Evolutionary conservation across 768 basidiomycete species (phyloP), one percentile per base, ranked within the genome.

Genomic region (Stropharia rugosoannulata): DNA sequence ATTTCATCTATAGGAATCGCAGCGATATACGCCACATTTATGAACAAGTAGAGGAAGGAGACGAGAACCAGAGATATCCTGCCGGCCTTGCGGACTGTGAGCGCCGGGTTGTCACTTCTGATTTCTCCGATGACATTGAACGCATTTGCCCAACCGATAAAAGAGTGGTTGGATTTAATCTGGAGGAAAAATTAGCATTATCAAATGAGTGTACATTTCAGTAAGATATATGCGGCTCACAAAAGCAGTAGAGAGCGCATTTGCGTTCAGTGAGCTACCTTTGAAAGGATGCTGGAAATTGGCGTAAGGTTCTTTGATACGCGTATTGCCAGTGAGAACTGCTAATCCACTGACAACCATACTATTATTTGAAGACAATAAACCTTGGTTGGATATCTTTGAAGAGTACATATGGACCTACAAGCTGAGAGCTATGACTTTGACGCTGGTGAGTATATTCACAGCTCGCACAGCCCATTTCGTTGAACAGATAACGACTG

Each of bases 251-350:
- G 73, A 69, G 4, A 72, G 62, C 12, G 79, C 79, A 56, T 83
- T 80, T 38, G 75, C 71, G 53, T 64, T 73, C 44, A 62, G 62
- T 32, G 74, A 72, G 1, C 78, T 83, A 12, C 83, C 84, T 6
- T 77, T 73, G 51, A 87, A 88, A 0, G 79, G 76, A 57, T 85
- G 61, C 35, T 66, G 70, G 64, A 89, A 87, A 64, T 84, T 83
- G 15, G 69, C 69, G 43, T 79, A 78, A 0, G 86, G 83, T 65
- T 86, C 75, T 44, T 72, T 39, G 32, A 89, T 72, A 11, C 69
- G 73, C 0, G 84, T 85, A 37, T 76, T 64, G 6, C 85, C 85
- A 1, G 75, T 70, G 3, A 88, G 71, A 4, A 87, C 86, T 6
- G 80, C 81, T 73, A 82, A 77, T 57, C 81, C 80, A 0, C 82